Percentiles rank a stretch among this genome's conserved stretches.
Conservation (phyloP, 169 alveolate genomes). For the Neospora caninum region DNA sequence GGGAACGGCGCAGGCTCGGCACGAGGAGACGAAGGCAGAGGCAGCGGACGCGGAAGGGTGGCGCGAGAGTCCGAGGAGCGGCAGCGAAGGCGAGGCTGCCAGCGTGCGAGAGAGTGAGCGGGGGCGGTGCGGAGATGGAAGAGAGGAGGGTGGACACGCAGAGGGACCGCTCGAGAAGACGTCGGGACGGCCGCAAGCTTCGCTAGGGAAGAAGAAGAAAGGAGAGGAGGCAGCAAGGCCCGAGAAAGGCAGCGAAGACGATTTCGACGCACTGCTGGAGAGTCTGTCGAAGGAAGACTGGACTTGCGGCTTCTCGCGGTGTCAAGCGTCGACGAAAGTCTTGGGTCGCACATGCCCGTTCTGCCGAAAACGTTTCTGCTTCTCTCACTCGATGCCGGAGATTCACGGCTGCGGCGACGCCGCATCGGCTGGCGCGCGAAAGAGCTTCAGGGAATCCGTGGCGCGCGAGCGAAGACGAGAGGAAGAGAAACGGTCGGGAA, state of each 20-base stretch:
- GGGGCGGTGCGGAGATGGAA: background rate
- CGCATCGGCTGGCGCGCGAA: slow-evolving; percentile 42
- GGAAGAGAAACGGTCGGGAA: background rate
- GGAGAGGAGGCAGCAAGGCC: background rate
- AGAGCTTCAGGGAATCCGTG: slow-evolving; percentile 25
- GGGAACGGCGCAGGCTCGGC: background rate
- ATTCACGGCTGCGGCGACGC: slow-evolving; percentile 62
- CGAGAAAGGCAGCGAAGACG: slow-evolving; percentile 20
- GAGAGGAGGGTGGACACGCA: background rate
- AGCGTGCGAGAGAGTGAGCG: background rate
- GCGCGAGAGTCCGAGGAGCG: background rate
- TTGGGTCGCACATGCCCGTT: slow-evolving; percentile 44
- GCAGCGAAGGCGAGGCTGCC: background rate
- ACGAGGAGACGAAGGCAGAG: background rate
- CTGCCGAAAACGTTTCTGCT: slow-evolving; percentile 53
- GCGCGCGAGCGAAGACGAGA: background rate
- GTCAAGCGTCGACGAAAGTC: slow-evolving; percentile 20
- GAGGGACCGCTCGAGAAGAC: background rate
- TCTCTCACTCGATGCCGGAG: slow-evolving; percentile 53
- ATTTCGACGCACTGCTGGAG: slow-evolving; percentile 36
- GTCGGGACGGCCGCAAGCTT: background rate
- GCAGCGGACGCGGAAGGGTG: background rate
- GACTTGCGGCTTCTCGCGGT: background rate
- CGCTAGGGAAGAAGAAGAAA: background rate
- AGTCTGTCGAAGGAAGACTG: slow-evolving; percentile 1